Percentiles rank a stretch among this genome's conserved stretches.
phyloP scores from a whole-genome alignment of 1,284 basidiomycete species.

The Cryptococcus sp. region DNA sequence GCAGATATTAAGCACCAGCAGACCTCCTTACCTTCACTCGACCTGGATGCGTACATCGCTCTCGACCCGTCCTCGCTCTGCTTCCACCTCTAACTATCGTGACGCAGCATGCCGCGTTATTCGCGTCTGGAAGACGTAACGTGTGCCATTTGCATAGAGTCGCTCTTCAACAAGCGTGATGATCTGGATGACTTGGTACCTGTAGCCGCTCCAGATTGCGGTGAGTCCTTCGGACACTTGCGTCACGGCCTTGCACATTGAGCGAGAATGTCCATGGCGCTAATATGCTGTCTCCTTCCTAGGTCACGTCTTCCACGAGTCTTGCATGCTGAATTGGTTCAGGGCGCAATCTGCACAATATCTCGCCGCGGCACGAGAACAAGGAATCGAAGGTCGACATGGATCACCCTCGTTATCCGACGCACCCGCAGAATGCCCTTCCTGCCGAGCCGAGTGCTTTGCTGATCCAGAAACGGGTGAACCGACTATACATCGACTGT shows the following conservation, averaged over 20 bases:
- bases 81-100: neutral
- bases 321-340: constrained; percentile 42
- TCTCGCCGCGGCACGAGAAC: constrained; percentile 22
- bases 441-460: constrained; percentile 40
- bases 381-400: constrained; percentile 18
- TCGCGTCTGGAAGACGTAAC: constrained; percentile 19
- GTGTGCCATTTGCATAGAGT: constrained; percentile 47
- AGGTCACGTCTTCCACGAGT: constrained; percentile 50
- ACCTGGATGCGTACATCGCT: neutral
- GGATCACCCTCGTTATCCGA: constrained; percentile 25
- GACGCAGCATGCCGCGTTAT: constrained; percentile 6
- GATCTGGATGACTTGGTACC: constrained; percentile 41
- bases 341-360: constrained; percentile 27
- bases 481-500: constrained; percentile 38
- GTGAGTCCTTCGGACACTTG: constrained; percentile 24
- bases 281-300: neutral
- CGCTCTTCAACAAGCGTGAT: constrained; percentile 37
- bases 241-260: neutral
- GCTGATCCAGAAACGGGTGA: constrained; percentile 39
- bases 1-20: no score
- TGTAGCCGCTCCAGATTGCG: constrained; percentile 42
- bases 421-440: constrained; percentile 40
- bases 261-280: neutral
- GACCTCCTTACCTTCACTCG: neutral
- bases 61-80: neutral